Percentiles rank a stretch among this genome's conserved stretches.
Evolutionary conservation across 1,284 basidiomycete species (phyloP).

Genomic region (Ganoderma lucidum): DNA sequence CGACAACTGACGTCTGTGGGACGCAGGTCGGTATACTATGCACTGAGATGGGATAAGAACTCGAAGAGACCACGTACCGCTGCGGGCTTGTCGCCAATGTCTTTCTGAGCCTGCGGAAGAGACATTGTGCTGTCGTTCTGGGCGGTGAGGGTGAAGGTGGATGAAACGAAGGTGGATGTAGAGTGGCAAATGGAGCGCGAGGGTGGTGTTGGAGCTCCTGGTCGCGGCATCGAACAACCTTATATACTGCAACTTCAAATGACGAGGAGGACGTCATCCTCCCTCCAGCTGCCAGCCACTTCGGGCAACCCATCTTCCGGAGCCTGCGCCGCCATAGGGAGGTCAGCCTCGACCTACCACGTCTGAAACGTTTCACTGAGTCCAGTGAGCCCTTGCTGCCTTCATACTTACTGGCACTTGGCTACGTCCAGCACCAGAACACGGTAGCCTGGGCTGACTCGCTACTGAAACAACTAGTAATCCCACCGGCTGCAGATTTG

Average conservation of each 20-base stretch:
- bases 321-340: neutral
- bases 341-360: neutral
- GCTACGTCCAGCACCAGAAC: neutral
- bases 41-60: neutral
- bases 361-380: neutral
- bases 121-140: constrained; percentile 53
- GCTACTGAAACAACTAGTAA: neutral
- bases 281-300: neutral
- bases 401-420: neutral
- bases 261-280: neutral
- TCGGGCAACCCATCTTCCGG: neutral
- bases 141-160: neutral
- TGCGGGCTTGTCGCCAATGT: constrained; percentile 63
- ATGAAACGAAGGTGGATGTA: neutral
- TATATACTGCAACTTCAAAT: neutral
- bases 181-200: neutral
- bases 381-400: neutral
- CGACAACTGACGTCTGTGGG: constrained; percentile 58
- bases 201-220: neutral
- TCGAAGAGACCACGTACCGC: constrained; percentile 24
- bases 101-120: constrained; percentile 65
- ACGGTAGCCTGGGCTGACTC: neutral
- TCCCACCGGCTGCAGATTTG: no score
- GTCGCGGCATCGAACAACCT: neutral
- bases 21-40: neutral